phyloP scores from a whole-genome alignment of 192 early-diverging fungal species.

The Linnemannia hyalina region DNA sequence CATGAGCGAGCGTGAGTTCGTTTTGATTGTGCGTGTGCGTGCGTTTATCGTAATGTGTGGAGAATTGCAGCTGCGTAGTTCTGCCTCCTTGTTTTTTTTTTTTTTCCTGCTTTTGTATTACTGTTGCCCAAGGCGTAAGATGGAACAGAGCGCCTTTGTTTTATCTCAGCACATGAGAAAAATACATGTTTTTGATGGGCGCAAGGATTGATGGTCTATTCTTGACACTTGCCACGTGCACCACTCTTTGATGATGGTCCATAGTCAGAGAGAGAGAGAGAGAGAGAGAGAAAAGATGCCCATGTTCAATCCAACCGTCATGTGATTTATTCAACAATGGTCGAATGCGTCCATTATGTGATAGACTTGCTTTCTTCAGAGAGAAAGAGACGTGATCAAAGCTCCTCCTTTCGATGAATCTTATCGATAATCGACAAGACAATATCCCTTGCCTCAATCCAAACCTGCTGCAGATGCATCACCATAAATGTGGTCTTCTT shows the following conservation, averaged over 20 bases:
- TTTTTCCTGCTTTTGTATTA: not conserved
- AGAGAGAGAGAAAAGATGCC: not conserved
- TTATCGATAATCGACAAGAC: slow-evolving; percentile 43
- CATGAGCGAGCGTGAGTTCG: not conserved
- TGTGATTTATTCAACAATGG: not conserved
- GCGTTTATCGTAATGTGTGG: not conserved
- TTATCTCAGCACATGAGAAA: not conserved
- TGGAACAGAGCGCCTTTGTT: not conserved
- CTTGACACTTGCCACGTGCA: not conserved
- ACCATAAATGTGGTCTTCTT: slow-evolving; percentile 36
- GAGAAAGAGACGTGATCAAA: not conserved
- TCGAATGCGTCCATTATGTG: not conserved
- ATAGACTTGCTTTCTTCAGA: not conserved
- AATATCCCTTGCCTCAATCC: slow-evolving; percentile 50
- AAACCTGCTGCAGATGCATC: slow-evolving; percentile 50
- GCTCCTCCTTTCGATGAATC: slow-evolving; percentile 31
- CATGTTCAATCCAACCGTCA: not conserved
- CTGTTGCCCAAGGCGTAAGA: not conserved
- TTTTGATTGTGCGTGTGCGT: not conserved
- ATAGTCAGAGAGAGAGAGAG: too few species aligned
- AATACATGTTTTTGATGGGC: not conserved
- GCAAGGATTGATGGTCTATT: not conserved
- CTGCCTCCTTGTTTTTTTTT: not conserved
- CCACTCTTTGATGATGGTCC: too few species aligned
- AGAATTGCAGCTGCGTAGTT: not conserved